Evolutionary conservation across 2,329 filamentous ascomycete species (phyloP), one percentile per base, ranked within the genome.

Genomic region (Leptographium galeiforme): DNA sequence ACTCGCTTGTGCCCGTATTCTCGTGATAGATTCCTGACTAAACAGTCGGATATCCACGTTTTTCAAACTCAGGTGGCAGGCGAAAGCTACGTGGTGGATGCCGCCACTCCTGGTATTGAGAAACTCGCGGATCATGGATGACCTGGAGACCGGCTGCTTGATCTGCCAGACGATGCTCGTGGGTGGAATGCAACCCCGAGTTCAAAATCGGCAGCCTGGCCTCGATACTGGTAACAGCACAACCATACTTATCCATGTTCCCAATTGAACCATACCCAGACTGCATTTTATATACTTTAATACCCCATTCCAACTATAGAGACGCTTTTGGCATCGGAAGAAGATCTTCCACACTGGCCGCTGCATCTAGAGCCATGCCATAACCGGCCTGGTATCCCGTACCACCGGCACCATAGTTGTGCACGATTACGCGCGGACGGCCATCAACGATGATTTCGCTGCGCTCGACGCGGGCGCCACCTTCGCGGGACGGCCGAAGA

Each of bases 381-480:
- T 66, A 70, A 6, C 68, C 68, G 4, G 71, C 70, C 50, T 73
- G 71, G 55, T 69, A 74, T 0, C 71, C 71, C 2, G 71, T 70
- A 11, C 71, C 71, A 1, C 71, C 69, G 6, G 70, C 71, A 6
- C 71, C 71, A 56, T 74, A 72, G 51, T 72, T 71, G 57, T 72
- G 70, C 4, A 72, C 65, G 12, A 69, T 47, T 0, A 56, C 53
- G 1, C 61, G 58, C 6, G 57, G 56, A 41, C 60, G 34, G 7
- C 61, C 64, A 2, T 53, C 54, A 4, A 68, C 58, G 0, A 52
- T 19, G 8, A 65, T 18, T 10, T 57, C 50, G 2, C 39, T 32
- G 7, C 54, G 47, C 58, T 75, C 72, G 18, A 75, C 68, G 2
- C 72, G 68, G 40, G 65, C 67, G 39, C 70, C 67, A 13, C 74